Conservation (phyloP, 352 stramenopile genomes). For the Thraustochytrium sp. region DNA sequence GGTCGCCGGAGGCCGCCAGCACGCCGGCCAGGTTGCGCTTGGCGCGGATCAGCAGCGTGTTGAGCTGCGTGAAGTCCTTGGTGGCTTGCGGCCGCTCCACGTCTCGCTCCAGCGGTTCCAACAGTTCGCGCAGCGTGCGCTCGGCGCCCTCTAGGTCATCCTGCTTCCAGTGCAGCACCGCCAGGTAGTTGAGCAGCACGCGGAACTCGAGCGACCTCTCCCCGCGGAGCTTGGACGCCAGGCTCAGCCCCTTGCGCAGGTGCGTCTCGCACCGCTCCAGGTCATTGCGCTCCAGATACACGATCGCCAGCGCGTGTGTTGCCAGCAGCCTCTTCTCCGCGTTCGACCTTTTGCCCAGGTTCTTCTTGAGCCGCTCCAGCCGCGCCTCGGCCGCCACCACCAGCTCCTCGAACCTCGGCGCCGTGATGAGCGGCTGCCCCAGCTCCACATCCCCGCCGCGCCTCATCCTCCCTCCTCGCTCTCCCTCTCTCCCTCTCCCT, state of each 20-base stretch:
- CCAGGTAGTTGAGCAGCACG: conserved; percentile 10
- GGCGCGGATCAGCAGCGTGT: neutral
- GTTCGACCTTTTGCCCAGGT: neutral
- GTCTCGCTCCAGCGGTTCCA: neutral
- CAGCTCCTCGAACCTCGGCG: neutral
- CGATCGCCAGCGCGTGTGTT: neutral
- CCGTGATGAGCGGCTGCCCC: conserved; percentile 6
- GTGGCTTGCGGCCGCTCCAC: neutral
- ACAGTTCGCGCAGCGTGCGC: neutral
- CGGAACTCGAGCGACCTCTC: conserved; percentile 27
- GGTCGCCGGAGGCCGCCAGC: neutral
- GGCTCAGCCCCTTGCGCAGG: conserved; percentile 22
- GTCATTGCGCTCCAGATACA: conserved; percentile 9
- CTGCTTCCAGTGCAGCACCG: conserved; percentile 10
- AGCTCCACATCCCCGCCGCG: too few relatives aligned
- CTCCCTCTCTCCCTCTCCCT: too few relatives aligned
- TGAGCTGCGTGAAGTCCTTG: neutral
- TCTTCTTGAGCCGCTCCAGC: neutral
- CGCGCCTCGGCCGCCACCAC: neutral
- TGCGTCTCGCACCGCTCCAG: neutral
- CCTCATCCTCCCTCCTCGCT: too few relatives aligned
- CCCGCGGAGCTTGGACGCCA: neutral
- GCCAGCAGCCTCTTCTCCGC: neutral
- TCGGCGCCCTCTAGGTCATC: neutral
- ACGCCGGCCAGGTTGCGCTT: conserved; percentile 17